Percentiles rank a stretch among this genome's conserved stretches.
Conservation (phyloP, 768 basidiomycete species). For the Lyophyllum decastes region DNA sequence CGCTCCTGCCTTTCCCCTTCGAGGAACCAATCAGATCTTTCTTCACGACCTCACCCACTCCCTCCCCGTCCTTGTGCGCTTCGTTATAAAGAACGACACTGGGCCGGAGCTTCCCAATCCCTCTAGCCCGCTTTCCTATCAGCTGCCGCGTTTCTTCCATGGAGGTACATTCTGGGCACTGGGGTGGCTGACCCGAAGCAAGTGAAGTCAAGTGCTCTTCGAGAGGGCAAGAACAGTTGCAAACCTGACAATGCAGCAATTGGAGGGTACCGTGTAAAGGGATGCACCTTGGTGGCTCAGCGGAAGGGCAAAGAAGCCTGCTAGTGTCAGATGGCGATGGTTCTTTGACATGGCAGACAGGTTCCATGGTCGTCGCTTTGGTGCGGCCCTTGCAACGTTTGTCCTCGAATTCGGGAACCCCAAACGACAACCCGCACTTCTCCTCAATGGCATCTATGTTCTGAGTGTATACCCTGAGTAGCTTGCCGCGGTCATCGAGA, state of each 20-base stretch:
- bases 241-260: constrained; percentile 77
- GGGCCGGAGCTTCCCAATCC: constrained; percentile 79
- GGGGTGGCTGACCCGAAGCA: constrained; percentile 60
- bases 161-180: constrained; percentile 78
- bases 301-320: constrained; percentile 52
- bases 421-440: constrained; percentile 85
- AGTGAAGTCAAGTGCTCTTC: constrained; percentile 61
- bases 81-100: constrained; percentile 93
- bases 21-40: constrained; percentile 75
- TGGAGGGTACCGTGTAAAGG: constrained; percentile 89
- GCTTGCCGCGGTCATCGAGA: constrained; percentile 73
- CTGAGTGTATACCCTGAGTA: constrained; percentile 90
- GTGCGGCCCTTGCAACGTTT: constrained; percentile 55
- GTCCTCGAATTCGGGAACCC: constrained; percentile 71
- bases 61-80: constrained; percentile 82
- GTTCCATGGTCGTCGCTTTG: constrained; percentile 37
- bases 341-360: constrained; percentile 16
- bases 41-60: constrained; percentile 82
- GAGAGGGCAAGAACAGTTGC: constrained; percentile 72
- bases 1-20: constrained; percentile 65
- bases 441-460: constrained; percentile 90
- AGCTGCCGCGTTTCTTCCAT: constrained; percentile 70
- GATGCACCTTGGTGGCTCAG: constrained; percentile 76
- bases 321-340: constrained; percentile 16
- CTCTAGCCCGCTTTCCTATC: constrained; percentile 76